phyloP scores from a whole-genome alignment of 139 green algal genomes.

The Chlorella sorokiniana region DNA sequence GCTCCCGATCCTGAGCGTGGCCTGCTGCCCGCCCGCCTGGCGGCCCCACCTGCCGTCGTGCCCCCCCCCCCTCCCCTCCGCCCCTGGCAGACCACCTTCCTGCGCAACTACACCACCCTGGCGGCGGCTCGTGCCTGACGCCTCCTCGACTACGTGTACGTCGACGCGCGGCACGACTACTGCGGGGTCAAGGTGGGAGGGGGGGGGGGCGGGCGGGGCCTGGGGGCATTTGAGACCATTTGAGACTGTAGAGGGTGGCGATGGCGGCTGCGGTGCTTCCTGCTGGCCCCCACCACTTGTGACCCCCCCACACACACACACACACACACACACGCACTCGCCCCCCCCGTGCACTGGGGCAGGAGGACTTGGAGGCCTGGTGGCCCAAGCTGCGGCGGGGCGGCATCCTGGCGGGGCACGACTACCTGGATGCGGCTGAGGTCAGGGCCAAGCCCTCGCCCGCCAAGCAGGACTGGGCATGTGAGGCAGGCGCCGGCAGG shows the following conservation, averaged over 20 bases:
- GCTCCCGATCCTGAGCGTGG: background rate
- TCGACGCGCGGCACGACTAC: slow-evolving; percentile 38
- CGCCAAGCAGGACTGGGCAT: background rate
- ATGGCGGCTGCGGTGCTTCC: background rate
- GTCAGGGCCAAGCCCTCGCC: background rate
- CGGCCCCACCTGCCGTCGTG: background rate
- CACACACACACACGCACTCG: background rate
- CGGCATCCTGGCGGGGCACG: slow-evolving; percentile 52
- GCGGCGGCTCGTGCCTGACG: slow-evolving; percentile 32
- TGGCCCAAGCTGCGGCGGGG: slow-evolving; percentile 52
- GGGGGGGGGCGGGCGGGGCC: too few species aligned
- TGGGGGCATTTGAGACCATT: too few species aligned
- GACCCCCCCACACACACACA: background rate
- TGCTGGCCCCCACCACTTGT: background rate
- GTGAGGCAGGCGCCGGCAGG: background rate
- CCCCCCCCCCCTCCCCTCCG: background rate
- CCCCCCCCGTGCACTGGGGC: slow-evolving; percentile 23
- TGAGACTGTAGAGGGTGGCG: too few species aligned
- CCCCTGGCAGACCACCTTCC: slow-evolving; percentile 12
- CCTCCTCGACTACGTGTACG: slow-evolving; percentile 59
- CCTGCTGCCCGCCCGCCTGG: background rate
- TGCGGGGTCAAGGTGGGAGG: background rate
- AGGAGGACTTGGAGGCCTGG: slow-evolving; percentile 43
- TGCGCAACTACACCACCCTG: slow-evolving; percentile 37
- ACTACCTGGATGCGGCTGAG: slow-evolving; percentile 13